phyloP scores from a whole-genome alignment of 2,329 filamentous ascomycete species.

The Nothophoma quercina region DNA sequence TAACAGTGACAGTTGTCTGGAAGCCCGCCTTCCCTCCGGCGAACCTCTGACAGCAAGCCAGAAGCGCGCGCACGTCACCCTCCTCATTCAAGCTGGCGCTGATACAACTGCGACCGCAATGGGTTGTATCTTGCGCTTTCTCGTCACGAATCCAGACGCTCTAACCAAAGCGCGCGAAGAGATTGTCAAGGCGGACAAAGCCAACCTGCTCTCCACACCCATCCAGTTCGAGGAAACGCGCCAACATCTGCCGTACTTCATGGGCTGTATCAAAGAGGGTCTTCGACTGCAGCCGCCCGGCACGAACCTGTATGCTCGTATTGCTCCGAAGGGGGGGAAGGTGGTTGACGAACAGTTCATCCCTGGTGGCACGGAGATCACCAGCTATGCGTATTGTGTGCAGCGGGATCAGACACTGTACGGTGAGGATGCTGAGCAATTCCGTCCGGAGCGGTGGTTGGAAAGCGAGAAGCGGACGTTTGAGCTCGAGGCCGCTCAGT shows the following conservation, averaged over 20 bases:
- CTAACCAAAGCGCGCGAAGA: slow-evolving; percentile 32
- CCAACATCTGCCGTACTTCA: slow-evolving; percentile 55
- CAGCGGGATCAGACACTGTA: slow-evolving; percentile 39
- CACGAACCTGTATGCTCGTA: slow-evolving; percentile 60
- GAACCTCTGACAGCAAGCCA: slow-evolving; percentile 39
- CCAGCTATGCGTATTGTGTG: slow-evolving; percentile 53
- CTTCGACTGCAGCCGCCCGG: slow-evolving; percentile 61
- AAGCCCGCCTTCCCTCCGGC: slow-evolving; percentile 42
- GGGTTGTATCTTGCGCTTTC: slow-evolving; percentile 42
- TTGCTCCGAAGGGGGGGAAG: slow-evolving; percentile 43
- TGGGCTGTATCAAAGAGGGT: slow-evolving; percentile 60
- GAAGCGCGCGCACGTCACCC: slow-evolving; percentile 48
- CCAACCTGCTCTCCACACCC: slow-evolving; percentile 29
- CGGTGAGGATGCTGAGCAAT: slow-evolving; percentile 51
- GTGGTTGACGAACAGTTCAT: slow-evolving; percentile 51
- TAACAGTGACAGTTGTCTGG: slow-evolving; percentile 36
- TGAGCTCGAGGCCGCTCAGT: slow-evolving; percentile 40
- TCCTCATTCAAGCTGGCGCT: slow-evolving; percentile 50
- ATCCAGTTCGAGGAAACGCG: slow-evolving; percentile 42
- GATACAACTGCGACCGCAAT: slow-evolving; percentile 48
- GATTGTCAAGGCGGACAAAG: slow-evolving; percentile 31
- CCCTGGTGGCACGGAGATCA: slow-evolving; percentile 56
- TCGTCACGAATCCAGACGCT: slow-evolving; percentile 25
- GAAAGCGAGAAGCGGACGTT: slow-evolving; percentile 30
- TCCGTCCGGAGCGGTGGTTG: slow-evolving; percentile 54